A percentile compares a stretch with the other conserved stretches of the same genome.
Evolutionary conservation across 139 green algal species (phyloP).

Genomic region (Dunaliella sp.): DNA sequence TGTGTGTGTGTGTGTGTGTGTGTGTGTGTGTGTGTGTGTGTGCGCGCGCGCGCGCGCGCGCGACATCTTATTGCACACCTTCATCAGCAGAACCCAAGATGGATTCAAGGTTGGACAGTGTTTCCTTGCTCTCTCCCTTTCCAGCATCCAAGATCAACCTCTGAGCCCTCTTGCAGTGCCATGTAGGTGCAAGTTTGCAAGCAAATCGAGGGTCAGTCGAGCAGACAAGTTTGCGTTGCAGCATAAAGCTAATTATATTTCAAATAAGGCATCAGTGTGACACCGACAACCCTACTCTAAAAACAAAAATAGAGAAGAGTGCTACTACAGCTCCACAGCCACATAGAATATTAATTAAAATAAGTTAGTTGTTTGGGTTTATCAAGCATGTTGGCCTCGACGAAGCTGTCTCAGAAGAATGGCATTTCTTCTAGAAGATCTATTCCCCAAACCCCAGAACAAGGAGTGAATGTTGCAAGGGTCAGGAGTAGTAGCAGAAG

Average conservation of each 20-base stretch:
- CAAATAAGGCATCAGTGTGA: background rate
- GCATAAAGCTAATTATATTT: background rate
- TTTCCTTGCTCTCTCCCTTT: background rate
- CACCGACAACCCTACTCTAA: too few relatives aligned
- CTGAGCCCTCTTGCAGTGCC: background rate
- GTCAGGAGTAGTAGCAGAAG: background rate
- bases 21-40: background rate
- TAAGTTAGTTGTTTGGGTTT: background rate
- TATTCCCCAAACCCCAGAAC: background rate
- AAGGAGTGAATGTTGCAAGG: background rate
- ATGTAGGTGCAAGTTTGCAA: background rate
- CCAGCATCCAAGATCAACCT: background rate
- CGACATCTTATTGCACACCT: background rate
- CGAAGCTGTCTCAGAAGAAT: background rate
- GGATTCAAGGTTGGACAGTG: background rate
- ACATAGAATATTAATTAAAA: background rate
- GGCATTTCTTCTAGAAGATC: too few relatives aligned
- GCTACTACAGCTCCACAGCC: background rate
- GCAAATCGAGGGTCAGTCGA: background rate
- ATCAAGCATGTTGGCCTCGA: background rate
- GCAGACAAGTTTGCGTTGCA: background rate
- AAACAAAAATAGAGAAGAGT: too few relatives aligned
- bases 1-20: background rate
- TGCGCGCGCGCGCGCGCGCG: background rate
- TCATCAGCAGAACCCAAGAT: background rate